Evolutionary conservation across 2,329 filamentous ascomycete species (phyloP).

Genomic region (Xylaria digitata): DNA sequence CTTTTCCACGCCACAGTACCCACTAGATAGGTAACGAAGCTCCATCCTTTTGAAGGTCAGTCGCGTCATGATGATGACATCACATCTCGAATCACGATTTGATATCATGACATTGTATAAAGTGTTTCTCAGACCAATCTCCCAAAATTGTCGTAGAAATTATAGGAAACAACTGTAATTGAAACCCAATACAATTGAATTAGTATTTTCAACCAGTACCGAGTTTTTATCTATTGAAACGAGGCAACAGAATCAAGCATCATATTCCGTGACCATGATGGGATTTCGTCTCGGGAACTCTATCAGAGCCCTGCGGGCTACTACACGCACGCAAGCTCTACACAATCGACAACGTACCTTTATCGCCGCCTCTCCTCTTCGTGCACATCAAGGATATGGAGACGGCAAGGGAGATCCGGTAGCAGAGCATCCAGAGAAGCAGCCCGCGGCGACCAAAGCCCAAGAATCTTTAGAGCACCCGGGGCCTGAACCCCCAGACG

Average conservation of each 20-base stretch:
- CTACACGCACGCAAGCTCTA: conserved; percentile 40
- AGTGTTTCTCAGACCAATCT: neutral
- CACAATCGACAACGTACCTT: conserved; percentile 44
- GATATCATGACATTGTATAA: conserved; percentile 5
- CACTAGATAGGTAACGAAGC: neutral
- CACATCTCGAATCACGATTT: conserved; percentile 28
- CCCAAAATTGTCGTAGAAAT: neutral
- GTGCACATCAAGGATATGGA: conserved; percentile 53
- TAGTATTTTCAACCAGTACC: neutral
- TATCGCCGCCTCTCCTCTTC: conserved; percentile 38
- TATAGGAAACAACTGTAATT: neutral
- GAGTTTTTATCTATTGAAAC: neutral
- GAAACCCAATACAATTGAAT: neutral
- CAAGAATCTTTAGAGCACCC: conserved; percentile 57
- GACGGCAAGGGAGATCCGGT: conserved; percentile 54
- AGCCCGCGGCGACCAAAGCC: conserved; percentile 48
- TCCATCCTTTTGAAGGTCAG: conserved; percentile 7
- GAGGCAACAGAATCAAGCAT: neutral
- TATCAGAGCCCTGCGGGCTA: conserved; percentile 41
- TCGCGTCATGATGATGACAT: conserved; percentile 38
- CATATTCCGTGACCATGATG: conserved; percentile 43
- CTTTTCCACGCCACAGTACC: too few species aligned
- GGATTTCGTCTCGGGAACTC: conserved; percentile 46
- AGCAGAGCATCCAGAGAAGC: conserved; percentile 53
- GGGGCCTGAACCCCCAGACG: conserved; percentile 55